Evolutionary conservation across 2,329 filamentous ascomycete genomes (phyloP), one percentile per base, ranked within the genome.

Genomic region (Apiospora arundinis): DNA sequence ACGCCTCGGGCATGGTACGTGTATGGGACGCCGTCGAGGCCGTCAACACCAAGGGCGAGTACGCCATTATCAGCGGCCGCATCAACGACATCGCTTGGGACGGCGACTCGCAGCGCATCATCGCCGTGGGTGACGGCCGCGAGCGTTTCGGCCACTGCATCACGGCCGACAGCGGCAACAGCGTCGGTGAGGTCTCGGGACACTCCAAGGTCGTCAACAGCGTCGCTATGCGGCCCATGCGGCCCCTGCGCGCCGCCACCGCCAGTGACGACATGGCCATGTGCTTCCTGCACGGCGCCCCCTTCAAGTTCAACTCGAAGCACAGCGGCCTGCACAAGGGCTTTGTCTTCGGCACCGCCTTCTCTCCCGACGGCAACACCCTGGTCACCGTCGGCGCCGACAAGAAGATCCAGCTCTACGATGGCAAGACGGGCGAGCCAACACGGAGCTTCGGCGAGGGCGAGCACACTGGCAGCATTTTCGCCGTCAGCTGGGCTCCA

Each of bases 61-160:
- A 97, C 83, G 89, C 91, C 79, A 98, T 98, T 83, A 95, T 98
- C 78, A 95, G 93, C 45, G 96, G 96, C 16, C 92, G 94, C 70
- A 95, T 99, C 83, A 97, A 97, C 80, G 96, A 99, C 81, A 90
- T 99, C 75, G 95, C 95, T 1, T 99, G 96, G 95, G 96, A 98
- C 78, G 95, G 95, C 71, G 96, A 99, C 83, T 97, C 93, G 73
- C 95, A 98, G 85, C 92, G 96, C 68, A 92, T 99, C 79, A 98
- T 98, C 78, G 96, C 95, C 4, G 95, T 99, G 6, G 96, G 96
- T 63, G 93, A 98, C 77, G 96, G 96, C 69, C 95, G 95, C 79
- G 95, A 98, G 84, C 90, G 94, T 71, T 98, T 94, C 80, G 95
- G 95, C 18, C 93, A 95, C 81, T 97, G 94, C 85, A 95, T 98